Base-by-base conservation (phyloP, 768 basidiomycete genomes). In the Leccinum rimulosum region DNA sequence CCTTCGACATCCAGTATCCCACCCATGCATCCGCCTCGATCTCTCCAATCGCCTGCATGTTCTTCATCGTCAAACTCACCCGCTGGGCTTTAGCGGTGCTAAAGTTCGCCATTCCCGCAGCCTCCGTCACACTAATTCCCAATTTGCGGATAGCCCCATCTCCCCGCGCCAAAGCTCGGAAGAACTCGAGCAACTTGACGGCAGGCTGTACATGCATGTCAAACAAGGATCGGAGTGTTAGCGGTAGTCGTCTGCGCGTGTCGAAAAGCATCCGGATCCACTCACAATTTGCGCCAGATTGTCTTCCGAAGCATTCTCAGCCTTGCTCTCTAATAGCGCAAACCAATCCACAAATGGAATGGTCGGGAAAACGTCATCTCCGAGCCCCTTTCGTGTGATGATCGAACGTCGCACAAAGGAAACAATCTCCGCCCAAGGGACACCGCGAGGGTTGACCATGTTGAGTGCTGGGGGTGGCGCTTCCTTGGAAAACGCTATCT, bases 391-490 rank as follows among this genome's bases (percentile, higher is more conserved):
- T 11, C 40, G 68, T 54, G 45, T 56, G 47, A 65, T 55, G 54
- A 66, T 58, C 9, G 65, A 48, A 8, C 57, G 56, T 30, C 57
- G 65, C 15, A 79, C 62, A 4, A 55, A 59, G 0, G 19, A 35
- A 8, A 80, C 70, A 35, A 77, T 59, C 2, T 59, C 50, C 2
- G 61, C 58, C 76, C 78, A 79, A 3, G 67, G 47, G 3, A 70
- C 58, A 4, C 75, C 70, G 9, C 66, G 60, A 14, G 80, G 80
- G 59, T 80, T 76, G 0, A 76, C 66, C 5, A 82, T 56, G 60
- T 81, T 75, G 58, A 77, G 59, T 6, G 68, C 60, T 6, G 69
- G 58, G 2, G 67, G 69, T 1, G 59, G 53, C 0, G 66, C 59
- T 2, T 48, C 64, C 28, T 59, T 56, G 2, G 51, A 30, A 45